Conservation (phyloP, 768 basidiomycete genomes). For the Boletus bicolor region DNA sequence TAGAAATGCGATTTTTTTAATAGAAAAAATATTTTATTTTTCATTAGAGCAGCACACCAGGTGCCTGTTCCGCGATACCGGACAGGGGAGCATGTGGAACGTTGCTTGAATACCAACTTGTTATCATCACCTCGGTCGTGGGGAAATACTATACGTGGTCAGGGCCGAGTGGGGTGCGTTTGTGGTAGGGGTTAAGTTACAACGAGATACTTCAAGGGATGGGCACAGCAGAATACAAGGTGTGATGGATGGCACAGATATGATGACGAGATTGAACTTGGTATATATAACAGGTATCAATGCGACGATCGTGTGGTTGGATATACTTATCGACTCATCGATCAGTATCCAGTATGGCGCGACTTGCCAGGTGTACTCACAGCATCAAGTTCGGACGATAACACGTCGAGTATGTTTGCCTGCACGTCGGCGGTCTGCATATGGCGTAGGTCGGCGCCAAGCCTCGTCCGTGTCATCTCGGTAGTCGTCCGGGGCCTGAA, state of each 20-base stretch:
- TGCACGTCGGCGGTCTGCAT: slow-evolving; percentile 69
- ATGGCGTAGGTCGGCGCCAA: slow-evolving; percentile 71
- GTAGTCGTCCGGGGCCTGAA: slow-evolving; percentile 44
- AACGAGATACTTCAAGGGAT: slow-evolving; percentile 13
- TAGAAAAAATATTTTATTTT: slow-evolving; percentile 4
- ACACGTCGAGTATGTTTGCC: slow-evolving; percentile 79
- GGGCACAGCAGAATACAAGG: slow-evolving; percentile 20
- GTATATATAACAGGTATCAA: slow-evolving; percentile 24
- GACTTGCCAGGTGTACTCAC: neutral
- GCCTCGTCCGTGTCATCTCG: slow-evolving; percentile 62
- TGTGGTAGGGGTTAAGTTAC: slow-evolving; percentile 8
- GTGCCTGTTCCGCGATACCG: slow-evolving; percentile 10
- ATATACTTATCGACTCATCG: neutral
- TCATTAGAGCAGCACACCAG: slow-evolving; percentile 4
- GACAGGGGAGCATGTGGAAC: slow-evolving; percentile 13
- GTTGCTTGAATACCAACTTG: neutral
- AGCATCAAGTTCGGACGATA: slow-evolving; percentile 44
- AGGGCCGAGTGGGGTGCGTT: neutral
- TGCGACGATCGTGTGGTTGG: slow-evolving; percentile 14
- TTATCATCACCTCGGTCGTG: slow-evolving; percentile 7
- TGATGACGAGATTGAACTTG: slow-evolving; percentile 14
- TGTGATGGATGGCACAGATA: slow-evolving; percentile 22
- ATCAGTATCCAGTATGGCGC: neutral
- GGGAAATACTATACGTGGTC: slow-evolving; percentile 15
- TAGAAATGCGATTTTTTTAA: neutral